Base-by-base conservation (phyloP, 2,329 filamentous ascomycete species). In the Coniochaeta ligniaria region DNA sequence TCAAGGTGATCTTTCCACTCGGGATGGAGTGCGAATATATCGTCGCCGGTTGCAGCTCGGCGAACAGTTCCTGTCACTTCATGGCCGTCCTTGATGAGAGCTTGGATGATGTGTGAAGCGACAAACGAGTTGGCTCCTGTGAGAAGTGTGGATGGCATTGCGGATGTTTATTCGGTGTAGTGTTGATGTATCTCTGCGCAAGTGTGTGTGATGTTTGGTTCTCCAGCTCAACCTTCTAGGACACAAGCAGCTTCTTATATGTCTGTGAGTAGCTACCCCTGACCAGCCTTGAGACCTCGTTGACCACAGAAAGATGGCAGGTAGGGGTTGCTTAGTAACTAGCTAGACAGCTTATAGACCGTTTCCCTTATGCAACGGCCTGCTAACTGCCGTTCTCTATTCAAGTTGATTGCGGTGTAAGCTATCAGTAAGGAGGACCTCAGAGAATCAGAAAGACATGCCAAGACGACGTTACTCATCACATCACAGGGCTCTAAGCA, bases 71-170 rank as follows among this genome's bases (percentile, higher is more conserved):
- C 68, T 2, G 63, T 64, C 14, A 71, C 66, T 33, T 61, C 36
- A 63, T 70, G 65, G 58, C 67, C 66, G 14, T 61, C 59, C 17
- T 60, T 55, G 47, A 71, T 62, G 35, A 71, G 67, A 26, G 65
- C 59, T 60, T 69, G 64, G 57, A 71, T 66, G 26, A 70, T 61
- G 50, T 68, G 65, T 3, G 68, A 65, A 31, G 65, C 68, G 1
- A 71, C 63, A 60, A 71, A 70, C 36, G 66, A 66, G 61, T 71
- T 71, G 31, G 68, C 69, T 20, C 68, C 68, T 26, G 68, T 71
- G 50, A 71, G 65, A 20, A 72, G 67, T n/a, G 71, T 67, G 45
- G 64, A 63, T 11, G 70, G 67, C 69, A 72, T 72, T 54, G 58
- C 66, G 60, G 55, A 3, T 31, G 47, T 14, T 31, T 52, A 8